A percentile compares a stretch with the other conserved stretches of the same genome.
These are phyloP conservation scores for Melaleuca quinquenervia DNA, from an alignment of 345 rosid genomes.

Conservation along the genomic window DNA sequence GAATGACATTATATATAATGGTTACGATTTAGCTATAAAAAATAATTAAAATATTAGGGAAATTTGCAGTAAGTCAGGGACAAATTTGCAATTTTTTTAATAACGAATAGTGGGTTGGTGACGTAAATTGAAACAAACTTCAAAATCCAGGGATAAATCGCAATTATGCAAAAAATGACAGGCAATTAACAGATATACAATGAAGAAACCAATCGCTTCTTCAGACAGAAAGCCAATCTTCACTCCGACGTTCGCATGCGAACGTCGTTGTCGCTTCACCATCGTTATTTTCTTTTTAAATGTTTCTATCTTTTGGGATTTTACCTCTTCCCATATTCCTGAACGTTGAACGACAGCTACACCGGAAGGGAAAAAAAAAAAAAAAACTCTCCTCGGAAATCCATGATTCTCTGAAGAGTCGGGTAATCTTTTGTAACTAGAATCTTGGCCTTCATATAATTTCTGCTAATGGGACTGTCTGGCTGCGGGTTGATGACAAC, in stretches of 20 bases:
- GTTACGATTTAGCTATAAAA: neutral
- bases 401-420: neutral
- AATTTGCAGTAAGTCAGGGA: neutral
- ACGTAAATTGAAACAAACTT: neutral
- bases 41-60: neutral
- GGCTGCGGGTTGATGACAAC: neutral
- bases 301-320: neutral
- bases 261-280: neutral
- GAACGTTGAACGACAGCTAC: neutral
- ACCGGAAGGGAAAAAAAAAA: neutral
- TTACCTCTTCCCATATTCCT: neutral
- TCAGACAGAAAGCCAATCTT: neutral
- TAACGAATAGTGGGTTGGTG: neutral
- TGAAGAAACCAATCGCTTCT: neutral
- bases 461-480: neutral
- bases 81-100: neutral
- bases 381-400: neutral
- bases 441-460: neutral
- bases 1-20: neutral
- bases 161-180: neutral
- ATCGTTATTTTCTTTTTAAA: neutral
- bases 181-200: no score
- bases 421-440: neutral
- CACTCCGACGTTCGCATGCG: neutral
- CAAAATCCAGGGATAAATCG: neutral